Percentiles rank a stretch among this genome's conserved stretches.
Evolutionary conservation across 192 early-diverging fungal species (phyloP).

Genomic region (Linderina pennispora): DNA sequence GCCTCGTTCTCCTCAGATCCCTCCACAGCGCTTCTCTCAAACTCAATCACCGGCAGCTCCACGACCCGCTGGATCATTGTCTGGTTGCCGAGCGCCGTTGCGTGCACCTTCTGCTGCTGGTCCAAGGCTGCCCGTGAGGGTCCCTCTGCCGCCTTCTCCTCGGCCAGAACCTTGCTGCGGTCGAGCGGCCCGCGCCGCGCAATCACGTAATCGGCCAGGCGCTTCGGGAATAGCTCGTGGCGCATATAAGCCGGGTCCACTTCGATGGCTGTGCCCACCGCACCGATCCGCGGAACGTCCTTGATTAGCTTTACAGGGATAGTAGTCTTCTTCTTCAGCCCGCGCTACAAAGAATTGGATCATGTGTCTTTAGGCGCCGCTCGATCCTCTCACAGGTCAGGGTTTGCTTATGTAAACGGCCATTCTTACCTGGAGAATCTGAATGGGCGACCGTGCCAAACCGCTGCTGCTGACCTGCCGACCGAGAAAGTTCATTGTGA

Average conservation of each 20-base stretch:
- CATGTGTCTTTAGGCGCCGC: no score
- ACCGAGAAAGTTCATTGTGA: no score
- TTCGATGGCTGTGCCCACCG: constrained; percentile 24
- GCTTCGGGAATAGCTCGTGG: constrained; percentile 42
- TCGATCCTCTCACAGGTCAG: no score
- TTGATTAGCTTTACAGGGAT: constrained; percentile 37
- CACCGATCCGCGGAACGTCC: constrained; percentile 26
- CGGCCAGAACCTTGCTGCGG: constrained; percentile 12
- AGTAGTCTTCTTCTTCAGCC: constrained; percentile 27
- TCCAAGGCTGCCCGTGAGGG: neutral
- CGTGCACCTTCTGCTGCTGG: constrained; percentile 16
- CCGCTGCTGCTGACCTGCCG: no score
- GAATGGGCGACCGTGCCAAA: no score
- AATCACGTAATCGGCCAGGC: constrained; percentile 37
- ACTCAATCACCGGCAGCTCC: constrained; percentile 22
- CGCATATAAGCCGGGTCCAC: constrained; percentile 42
- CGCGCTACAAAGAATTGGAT: constrained; percentile 19
- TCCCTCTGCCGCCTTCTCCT: neutral
- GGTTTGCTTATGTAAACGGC: no score
- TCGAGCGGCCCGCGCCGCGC: constrained; percentile 28
- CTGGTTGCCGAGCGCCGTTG: constrained; percentile 38
- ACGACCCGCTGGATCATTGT: constrained; percentile 14
- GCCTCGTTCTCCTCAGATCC: constrained; percentile 6
- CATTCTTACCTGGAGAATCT: no score
- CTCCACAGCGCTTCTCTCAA: constrained; percentile 33